These are phyloP conservation scores for Lachnellula cervina DNA, from an alignment of 2,329 filamentous ascomycete genomes.

Conservation along the genomic window DNA sequence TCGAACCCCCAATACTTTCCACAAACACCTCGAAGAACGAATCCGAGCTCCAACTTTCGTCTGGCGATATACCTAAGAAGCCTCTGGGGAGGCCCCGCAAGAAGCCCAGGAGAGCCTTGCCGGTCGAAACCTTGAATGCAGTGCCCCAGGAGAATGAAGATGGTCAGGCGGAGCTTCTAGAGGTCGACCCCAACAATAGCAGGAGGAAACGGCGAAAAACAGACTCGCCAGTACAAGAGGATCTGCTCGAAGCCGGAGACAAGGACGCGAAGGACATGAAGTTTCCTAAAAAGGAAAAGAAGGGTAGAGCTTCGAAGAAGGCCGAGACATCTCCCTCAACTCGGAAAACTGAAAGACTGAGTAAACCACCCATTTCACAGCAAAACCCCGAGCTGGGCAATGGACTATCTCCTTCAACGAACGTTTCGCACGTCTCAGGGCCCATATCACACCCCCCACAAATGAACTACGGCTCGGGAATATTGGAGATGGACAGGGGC, in stretches of 20 bases:
- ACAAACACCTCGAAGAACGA: neutral
- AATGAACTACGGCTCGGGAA: too few relatives aligned
- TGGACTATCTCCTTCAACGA: neutral
- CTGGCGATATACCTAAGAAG: neutral
- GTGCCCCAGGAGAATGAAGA: neutral
- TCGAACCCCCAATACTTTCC: neutral
- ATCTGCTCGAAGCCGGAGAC: neutral
- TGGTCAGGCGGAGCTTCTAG: constrained; percentile 19
- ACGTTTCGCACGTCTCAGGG: neutral
- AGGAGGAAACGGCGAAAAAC: constrained; percentile 43
- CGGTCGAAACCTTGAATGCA: neutral
- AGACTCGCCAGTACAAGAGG: constrained; percentile 26
- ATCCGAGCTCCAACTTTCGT: too few relatives aligned
- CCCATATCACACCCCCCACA: too few relatives aligned
- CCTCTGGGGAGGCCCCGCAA: neutral
- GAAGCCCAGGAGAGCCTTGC: neutral
- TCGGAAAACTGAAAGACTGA: neutral
- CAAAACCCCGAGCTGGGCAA: neutral
- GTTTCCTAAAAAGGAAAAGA: neutral
- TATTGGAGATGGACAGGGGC: too few relatives aligned
- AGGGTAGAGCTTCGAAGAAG: neutral
- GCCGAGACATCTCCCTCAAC: neutral
- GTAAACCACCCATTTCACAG: neutral
- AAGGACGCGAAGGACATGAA: constrained; percentile 6
- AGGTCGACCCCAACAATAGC: constrained; percentile 30